Base-by-base conservation (phyloP, 306 rosid species). In the Arachis stenosperma region DNA sequence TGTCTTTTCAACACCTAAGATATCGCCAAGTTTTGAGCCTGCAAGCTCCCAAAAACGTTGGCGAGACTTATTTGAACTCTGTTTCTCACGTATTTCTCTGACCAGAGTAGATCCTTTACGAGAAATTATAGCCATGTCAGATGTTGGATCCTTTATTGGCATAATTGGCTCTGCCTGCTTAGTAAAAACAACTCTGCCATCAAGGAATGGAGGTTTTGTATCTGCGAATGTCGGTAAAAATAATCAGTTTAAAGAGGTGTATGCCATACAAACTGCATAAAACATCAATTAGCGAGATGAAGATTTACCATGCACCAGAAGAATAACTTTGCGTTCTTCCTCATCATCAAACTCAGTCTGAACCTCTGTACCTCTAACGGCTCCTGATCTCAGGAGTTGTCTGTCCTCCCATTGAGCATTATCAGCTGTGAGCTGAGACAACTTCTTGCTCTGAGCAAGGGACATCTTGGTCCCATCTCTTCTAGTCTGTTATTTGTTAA, bases 21-120 rank as follows among this genome's bases (percentile, higher is more conserved):
- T 94, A 76, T 94, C 91, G 71, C 98, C 98, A 75, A 94, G 97
- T 83, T 88, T 94, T 56, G 98, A 94, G 77, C 98, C 98, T 30
- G 98, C 98, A 72, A 94, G 97, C 88, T 94, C 98, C 98, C 98
- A 94, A 83, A 94, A 94, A 57, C 97, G 97, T 78, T 94, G 98
- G 53, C 97, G 98, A 76, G 98, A 94, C 65, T 94, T 94, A 73
- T 89, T 91, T 76, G 11, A 39, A 78, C 97, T 94, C 85, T 94
- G 97, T 65, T 94, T 94, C 81, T 94, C 98, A 52, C 88, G 97
- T 65, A 87, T 87, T 83, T 94, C 98, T 77, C 92, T 89, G 58
- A 94, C 98, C 46, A 94, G 29, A 73, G 84, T 0, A 81, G 98
- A 94, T 61, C 98, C 98, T 84, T 94, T 94, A 44, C 98, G 97